Evolutionary conservation across 495 filamentous ascomycete species (phyloP).

Genomic region (Talaromyces ruber): DNA sequence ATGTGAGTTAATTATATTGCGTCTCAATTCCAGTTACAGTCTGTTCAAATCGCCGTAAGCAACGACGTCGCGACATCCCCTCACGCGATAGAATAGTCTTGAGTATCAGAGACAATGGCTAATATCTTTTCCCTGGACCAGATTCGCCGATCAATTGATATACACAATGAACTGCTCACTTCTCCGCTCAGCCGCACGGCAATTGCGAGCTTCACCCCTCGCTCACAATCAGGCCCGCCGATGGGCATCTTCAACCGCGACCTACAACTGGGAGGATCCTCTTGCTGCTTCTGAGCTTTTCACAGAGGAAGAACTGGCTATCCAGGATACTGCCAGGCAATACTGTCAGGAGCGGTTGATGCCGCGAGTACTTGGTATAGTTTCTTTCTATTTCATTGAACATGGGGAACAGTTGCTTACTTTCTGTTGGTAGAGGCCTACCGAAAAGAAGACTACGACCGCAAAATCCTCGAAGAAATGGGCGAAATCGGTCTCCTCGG

Average conservation of each 20-base stretch:
- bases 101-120: not conserved
- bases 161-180: constrained; percentile 27
- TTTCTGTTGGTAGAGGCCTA: constrained; percentile 64
- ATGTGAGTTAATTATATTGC: not conserved
- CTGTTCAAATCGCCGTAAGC: not conserved
- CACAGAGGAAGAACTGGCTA: constrained; percentile 84
- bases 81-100: not conserved
- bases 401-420: not conserved
- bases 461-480: constrained; percentile 86
- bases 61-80: not conserved
- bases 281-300: constrained; percentile 62
- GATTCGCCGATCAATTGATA: not conserved
- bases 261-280: constrained; percentile 92
- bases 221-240: constrained; percentile 20
- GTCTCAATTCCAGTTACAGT: not conserved
- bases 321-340: constrained; percentile 77
- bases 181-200: constrained; percentile 28
- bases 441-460: constrained; percentile 87
- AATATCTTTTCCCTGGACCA: not conserved
- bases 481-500: constrained; percentile 88
- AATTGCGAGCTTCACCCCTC: constrained; percentile 16
- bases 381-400: constrained; percentile 1
- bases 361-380: constrained; percentile 82
- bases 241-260: constrained; percentile 42
- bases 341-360: constrained; percentile 88